Evolutionary conservation across 2,329 filamentous ascomycete species (phyloP), one percentile per base, ranked within the genome.

Genomic region (Cercospora sp.): DNA sequence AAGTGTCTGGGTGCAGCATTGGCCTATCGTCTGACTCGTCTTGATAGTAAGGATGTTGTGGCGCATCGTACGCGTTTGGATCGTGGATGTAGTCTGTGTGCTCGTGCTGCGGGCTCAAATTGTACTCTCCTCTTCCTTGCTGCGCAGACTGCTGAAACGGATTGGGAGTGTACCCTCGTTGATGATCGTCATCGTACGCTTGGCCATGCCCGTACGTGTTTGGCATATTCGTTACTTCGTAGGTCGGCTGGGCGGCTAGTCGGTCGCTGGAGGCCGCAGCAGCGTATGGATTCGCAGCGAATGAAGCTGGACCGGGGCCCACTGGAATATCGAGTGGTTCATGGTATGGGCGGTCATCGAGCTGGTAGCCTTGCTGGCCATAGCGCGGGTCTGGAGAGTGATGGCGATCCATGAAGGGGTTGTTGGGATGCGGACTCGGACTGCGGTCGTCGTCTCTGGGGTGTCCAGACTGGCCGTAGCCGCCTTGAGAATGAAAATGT

Each of bases 201-300:
- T 89, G 85, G 75, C 87, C 86, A 75, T 89, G 87, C 18, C 87
- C 85, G 75, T 87, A 90, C 13, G 88, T 88, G 73, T 85, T 85
- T 60, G 84, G 80, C 45, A 92, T 86, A 76, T 90, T 89, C 71
- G 89, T 86, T 23, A 92, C 90, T 3, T 90, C 91, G 78, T 91
- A 92, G 66, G 94, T 94, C 60, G 93, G 92, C 79, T 97, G 94
- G 71, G 94, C 86, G 67, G 91, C 88, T 62, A 98, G 83, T 66
- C 90, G 86, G 80, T 98, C 94, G 75, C 88, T 89, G 0, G 90
- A 83, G 60, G 79, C 77, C 5, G 59, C 67, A 28, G 26, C 79
- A 80, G 51, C 58, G 45, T 66, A 71, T 30, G 83, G 80, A 23
- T 59, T 59, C 55, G 55, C 55, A 59, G 55, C 55, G 55, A 33